Evolutionary conservation across 1,139 yeast genomes (phyloP).

Genomic region (Pichia sp.): DNA sequence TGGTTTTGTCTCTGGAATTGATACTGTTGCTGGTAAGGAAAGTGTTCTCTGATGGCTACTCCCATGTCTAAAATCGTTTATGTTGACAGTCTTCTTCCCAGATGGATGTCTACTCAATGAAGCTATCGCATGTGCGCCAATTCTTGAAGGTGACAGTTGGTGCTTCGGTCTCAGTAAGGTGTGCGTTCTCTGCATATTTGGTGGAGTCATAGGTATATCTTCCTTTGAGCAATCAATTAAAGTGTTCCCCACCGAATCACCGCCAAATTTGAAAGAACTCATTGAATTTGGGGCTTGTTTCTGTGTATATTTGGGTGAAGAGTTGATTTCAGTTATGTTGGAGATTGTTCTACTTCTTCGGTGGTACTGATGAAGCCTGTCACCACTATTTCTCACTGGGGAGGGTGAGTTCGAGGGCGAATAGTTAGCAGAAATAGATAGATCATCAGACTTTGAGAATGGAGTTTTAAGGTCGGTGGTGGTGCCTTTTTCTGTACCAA

Average conservation of each 20-base stretch:
- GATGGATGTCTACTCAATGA: conserved; percentile 31
- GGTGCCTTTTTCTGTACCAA: too few species aligned
- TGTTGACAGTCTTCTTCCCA: conserved; percentile 13
- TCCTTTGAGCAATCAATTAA: too few species aligned
- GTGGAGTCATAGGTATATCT: not conserved
- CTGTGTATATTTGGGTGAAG: conserved; percentile 12
- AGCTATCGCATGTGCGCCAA: conserved; percentile 69
- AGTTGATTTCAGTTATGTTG: conserved; percentile 6
- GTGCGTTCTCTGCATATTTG: conserved; percentile 11
- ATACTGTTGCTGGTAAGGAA: conserved; percentile 27
- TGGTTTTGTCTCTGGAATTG: conserved; percentile 25
- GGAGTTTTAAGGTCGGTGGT: too few species aligned
- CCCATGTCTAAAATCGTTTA: conserved; percentile 21
- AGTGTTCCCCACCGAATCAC: too few species aligned
- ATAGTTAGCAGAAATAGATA: too few species aligned
- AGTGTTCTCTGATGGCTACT: conserved; percentile 22
- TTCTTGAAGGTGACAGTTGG: conserved; percentile 60
- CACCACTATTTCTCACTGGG: conserved; percentile 3
- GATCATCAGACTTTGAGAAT: not conserved
- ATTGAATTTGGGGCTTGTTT: conserved; percentile 27
- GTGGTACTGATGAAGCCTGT: too few species aligned
- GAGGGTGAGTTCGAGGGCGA: conserved; percentile 8
- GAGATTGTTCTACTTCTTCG: conserved; percentile 16
- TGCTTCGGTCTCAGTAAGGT: conserved; percentile 30
- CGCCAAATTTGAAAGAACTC: conserved; percentile 37